Base-by-base conservation (phyloP, 305 asterid genomes). In the Fraxinus platypoda region DNA sequence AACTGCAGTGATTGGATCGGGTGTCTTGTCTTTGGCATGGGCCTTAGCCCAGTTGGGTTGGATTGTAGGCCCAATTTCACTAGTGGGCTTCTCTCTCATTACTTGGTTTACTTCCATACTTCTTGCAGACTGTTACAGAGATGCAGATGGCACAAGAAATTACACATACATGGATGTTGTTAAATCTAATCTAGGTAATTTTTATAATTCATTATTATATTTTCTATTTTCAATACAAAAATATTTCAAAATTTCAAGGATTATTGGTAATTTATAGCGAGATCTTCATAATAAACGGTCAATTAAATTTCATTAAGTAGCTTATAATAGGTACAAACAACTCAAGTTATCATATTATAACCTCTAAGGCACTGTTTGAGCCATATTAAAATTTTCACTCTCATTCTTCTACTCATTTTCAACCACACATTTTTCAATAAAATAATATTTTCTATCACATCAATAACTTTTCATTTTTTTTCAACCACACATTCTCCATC, bases 1-100 rank as follows among this genome's bases (percentile, higher is more conserved):
- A 84, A 91, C 97, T 0, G 91, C 93, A 0, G 95, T 93, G 0
- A 88, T 91, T 31, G 95, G 97, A 37, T 93, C 97, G 7, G 97
- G 95, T 0, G 97, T 93, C 79, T 62, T 93, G 37, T 88, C 97
- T 5, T 78, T 93, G 26, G 91, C 97, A 7, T 93, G 97, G 97
- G 92, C 95, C 33, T 84, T 90, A 0, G 89, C 95, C 17, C 95
- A 93, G 64, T 75, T 93, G 79, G 97, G 97, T 2, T 93, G 97
- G 95, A 85, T 91, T 13, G 91, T 90, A 1, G 97, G 95, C 31
- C 88, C 91, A 23, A 12, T 83, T 37, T 68, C 91, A 19, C 86
- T 93, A 21, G 0, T 75, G 74, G 85, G 85, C 8, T 93, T 91
- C 73, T 87, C 97, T 0, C n/a, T 87, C 35, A 85, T 91, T 33